Evolutionary conservation across 768 basidiomycete genomes (phyloP).

Genomic region (Auricularia sp.): DNA sequence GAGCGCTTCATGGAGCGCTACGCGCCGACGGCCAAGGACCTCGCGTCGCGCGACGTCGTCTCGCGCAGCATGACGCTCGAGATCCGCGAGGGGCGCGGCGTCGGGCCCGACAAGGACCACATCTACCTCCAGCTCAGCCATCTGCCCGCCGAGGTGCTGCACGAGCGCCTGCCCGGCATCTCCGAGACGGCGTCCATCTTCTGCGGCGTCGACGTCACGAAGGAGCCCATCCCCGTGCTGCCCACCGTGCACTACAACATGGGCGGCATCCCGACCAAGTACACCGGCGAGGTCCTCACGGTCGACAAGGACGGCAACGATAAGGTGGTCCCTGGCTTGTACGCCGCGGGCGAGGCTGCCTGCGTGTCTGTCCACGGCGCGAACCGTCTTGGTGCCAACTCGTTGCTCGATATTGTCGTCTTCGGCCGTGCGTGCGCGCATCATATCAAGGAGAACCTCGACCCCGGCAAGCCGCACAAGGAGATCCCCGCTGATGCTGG

Average conservation of each 20-base stretch:
- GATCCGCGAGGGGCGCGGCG: constrained; percentile 97
- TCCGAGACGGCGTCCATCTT: constrained; percentile 99
- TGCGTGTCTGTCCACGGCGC: constrained; percentile 99
- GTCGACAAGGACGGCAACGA: constrained; percentile 83
- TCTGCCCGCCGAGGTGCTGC: constrained; percentile 88
- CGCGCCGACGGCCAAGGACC: constrained; percentile 97
- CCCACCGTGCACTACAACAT: constrained; percentile 99
- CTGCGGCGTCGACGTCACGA: constrained; percentile 97
- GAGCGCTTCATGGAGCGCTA: constrained; percentile 99
- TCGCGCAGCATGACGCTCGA: constrained; percentile 99
- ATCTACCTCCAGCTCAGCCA: constrained; percentile 95
- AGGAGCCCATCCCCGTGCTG: constrained; percentile 97
- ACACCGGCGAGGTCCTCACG: constrained; percentile 95
- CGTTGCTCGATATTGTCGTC: constrained; percentile 95
- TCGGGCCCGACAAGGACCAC: constrained; percentile 97
- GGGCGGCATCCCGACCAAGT: constrained; percentile 99
- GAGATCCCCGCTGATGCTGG: constrained; percentile 80
- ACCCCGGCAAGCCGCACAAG: constrained; percentile 87
- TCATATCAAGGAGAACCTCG: constrained; percentile 87
- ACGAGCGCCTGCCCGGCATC: constrained; percentile 96
- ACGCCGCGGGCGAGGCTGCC: constrained; percentile 97
- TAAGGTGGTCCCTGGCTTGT: constrained; percentile 88
- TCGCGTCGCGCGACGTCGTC: constrained; percentile 98
- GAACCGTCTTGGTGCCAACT: constrained; percentile 99
- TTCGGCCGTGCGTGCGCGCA: constrained; percentile 99